Evolutionary conservation across 345 rosid species (phyloP).

Genomic region (Noccaea caerulescens): DNA sequence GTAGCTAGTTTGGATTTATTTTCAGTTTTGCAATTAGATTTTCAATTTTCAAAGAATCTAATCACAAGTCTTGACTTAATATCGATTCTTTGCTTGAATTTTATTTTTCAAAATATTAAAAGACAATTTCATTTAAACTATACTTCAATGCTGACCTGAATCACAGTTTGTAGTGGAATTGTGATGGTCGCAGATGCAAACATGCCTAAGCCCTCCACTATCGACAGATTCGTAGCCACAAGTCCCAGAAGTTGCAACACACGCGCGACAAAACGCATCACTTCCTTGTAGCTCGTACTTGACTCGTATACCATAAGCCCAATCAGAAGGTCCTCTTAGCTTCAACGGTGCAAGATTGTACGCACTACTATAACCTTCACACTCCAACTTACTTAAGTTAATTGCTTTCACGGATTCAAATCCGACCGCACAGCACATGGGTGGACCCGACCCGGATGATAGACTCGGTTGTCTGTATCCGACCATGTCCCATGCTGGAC

Average conservation of each 20-base stretch:
- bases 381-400: slow-evolving; percentile 65
- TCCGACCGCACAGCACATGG: slow-evolving; percentile 77
- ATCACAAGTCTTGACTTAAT: no score
- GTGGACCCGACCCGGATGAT: slow-evolving; percentile 53
- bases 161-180: slow-evolving; percentile 91
- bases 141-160: slow-evolving; percentile 47
- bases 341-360: slow-evolving; percentile 72
- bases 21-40: no score
- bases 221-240: slow-evolving; percentile 65
- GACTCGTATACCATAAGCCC: slow-evolving; percentile 83
- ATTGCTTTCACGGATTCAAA: slow-evolving; percentile 78
- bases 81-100: no score
- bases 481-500: slow-evolving; percentile 70
- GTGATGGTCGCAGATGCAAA: slow-evolving; percentile 68
- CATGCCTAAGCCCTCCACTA: slow-evolving; percentile 66
- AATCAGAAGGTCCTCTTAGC: slow-evolving; percentile 54
- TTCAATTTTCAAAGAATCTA: no score
- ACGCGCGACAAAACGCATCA: slow-evolving; percentile 73
- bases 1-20: no score
- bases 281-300: slow-evolving; percentile 75
- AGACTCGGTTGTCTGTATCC: slow-evolving; percentile 48
- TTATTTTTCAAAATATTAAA: no score
- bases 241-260: slow-evolving; percentile 83
- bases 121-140: no score
- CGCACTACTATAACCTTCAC: slow-evolving; percentile 89